These are phyloP conservation scores for Plasmodium knowlesi DNA, from an alignment of 169 alveolate species.

Conservation along the genomic window DNA sequence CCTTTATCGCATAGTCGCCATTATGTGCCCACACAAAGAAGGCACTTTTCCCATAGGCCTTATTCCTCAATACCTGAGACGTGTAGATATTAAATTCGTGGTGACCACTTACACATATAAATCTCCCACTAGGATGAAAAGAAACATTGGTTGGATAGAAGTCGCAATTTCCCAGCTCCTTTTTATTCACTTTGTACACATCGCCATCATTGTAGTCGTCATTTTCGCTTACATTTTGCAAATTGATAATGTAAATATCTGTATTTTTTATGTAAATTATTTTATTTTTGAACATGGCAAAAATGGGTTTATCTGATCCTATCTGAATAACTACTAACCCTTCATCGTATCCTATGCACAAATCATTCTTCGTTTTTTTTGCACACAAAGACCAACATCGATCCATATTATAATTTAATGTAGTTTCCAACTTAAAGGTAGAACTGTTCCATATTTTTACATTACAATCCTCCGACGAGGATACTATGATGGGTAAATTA, in stretches of 20 bases:
- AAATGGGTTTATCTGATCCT: conserved; percentile 97
- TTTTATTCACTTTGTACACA: conserved; percentile 77
- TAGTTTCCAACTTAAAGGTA: conserved; percentile 93
- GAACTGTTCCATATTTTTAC: conserved; percentile 96
- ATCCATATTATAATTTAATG: conserved; percentile 94
- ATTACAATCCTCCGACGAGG: conserved; percentile 98
- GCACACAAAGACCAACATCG: conserved; percentile 94
- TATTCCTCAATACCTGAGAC: conserved; percentile 90
- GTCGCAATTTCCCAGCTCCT: conserved; percentile 94
- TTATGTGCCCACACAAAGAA: conserved; percentile 95
- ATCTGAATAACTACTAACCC: conserved; percentile 95
- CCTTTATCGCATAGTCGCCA: conserved; percentile 96
- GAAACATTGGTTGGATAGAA: conserved; percentile 93
- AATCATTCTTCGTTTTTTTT: conserved; percentile 80
- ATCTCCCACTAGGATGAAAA: conserved; percentile 98
- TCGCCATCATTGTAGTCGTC: conserved; percentile 73
- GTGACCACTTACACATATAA: conserved; percentile 96
- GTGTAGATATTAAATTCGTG: conserved; percentile 97
- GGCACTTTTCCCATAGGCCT: conserved; percentile 94
- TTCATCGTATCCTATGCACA: conserved; percentile 90
- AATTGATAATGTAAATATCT: conserved; percentile 94
- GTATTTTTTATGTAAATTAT: conserved; percentile 94
- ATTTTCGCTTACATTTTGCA: conserved; percentile 78
- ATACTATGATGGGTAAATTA: conserved; percentile 93
- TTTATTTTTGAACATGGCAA: conserved; percentile 94